A percentile compares a stretch with the other conserved stretches of the same genome.
phyloP scores from a whole-genome alignment of 23 red algal genomes.

The Chondrus crispus region DNA sequence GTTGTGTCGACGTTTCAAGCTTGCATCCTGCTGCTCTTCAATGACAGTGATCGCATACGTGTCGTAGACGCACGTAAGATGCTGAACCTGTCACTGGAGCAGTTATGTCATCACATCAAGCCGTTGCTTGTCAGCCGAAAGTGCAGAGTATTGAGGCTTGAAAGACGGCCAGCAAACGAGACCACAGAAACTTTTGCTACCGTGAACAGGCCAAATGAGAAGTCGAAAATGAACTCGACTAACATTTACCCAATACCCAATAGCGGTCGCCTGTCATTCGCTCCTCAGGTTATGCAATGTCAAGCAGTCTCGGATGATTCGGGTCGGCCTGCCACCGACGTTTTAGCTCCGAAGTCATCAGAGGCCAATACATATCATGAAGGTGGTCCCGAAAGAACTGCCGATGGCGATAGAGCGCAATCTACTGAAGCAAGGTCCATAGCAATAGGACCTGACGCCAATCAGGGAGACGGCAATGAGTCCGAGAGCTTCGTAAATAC shows the following conservation, averaged over 20 bases:
- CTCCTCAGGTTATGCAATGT: too few species aligned
- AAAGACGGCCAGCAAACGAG: not conserved
- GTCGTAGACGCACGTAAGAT: slow-evolving; percentile 40
- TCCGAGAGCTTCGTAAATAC: not conserved
- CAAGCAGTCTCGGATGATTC: too few species aligned
- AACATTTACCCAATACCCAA: too few species aligned
- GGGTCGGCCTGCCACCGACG: too few species aligned
- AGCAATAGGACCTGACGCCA: not conserved
- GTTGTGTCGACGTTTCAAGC: slow-evolving; percentile 64
- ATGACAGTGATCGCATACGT: slow-evolving; percentile 51
- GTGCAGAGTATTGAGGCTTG: slow-evolving; percentile 12
- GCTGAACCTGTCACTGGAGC: not conserved
- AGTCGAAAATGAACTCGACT: too few species aligned
- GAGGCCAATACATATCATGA: too few species aligned
- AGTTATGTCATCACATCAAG: not conserved
- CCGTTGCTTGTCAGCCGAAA: slow-evolving; percentile 24
- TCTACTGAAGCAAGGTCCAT: not conserved
- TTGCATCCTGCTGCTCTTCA: slow-evolving; percentile 70
- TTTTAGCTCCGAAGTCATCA: too few species aligned
- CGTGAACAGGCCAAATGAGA: too few species aligned
- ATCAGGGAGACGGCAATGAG: not conserved
- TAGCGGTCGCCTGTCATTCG: too few species aligned
- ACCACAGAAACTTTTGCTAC: not conserved
- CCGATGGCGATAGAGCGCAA: not conserved
- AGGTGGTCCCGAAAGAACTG: not conserved